Percentiles rank a stretch among this genome's conserved stretches.
Conservation (phyloP, 2,329 filamentous ascomycete genomes). For the Fusarium lyarnte region DNA sequence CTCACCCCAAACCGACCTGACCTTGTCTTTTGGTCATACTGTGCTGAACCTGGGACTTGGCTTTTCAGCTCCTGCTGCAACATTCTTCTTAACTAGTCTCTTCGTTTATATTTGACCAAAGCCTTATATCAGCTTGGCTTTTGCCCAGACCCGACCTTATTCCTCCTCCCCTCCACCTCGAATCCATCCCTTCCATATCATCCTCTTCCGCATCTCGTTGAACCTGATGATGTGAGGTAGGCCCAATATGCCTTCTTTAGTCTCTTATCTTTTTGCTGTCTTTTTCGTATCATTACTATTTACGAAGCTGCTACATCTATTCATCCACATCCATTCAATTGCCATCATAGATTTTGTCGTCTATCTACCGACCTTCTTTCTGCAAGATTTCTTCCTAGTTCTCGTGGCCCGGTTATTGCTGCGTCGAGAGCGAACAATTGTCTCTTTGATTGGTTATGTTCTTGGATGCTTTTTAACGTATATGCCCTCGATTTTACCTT, state of each 20-base stretch:
- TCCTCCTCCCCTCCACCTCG: constrained; percentile 6
- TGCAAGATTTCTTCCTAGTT: constrained; percentile 41
- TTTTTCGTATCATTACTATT: constrained; percentile 42
- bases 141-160: constrained; percentile 30
- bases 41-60: constrained; percentile 14
- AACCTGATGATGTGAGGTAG: constrained; percentile 33
- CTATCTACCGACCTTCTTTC: constrained; percentile 44
- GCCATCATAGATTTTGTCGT: constrained; percentile 40
- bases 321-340: constrained; percentile 40
- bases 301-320: constrained; percentile 44
- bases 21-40: background rate
- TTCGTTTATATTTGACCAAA: constrained; percentile 19
- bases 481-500: background rate
- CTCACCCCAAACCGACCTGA: background rate
- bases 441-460: constrained; percentile 33
- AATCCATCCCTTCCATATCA: background rate
- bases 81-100: background rate
- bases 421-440: constrained; percentile 34
- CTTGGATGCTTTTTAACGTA: constrained; percentile 40
- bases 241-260: constrained; percentile 36
- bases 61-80: constrained; percentile 12
- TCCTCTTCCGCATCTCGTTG: constrained; percentile 1
- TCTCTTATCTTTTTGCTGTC: constrained; percentile 42
- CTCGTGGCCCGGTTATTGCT: constrained; percentile 37
- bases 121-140: constrained; percentile 37